Conservation (phyloP, 2,329 filamentous ascomycete species). For the Emergomyces orientalis region DNA sequence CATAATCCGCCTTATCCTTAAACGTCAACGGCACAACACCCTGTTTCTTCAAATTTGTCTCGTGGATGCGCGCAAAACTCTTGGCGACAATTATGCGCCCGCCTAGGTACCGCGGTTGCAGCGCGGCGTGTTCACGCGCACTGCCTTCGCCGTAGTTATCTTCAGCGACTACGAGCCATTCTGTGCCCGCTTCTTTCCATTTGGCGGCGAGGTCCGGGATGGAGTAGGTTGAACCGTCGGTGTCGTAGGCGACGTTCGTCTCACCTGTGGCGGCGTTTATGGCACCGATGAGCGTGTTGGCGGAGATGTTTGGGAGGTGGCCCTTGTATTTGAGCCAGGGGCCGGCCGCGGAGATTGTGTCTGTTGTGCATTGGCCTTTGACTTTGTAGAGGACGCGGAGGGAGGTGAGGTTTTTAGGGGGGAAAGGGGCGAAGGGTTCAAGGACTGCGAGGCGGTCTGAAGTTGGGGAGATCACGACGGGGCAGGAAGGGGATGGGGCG, state of each 20-base stretch:
- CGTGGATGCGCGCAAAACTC: slow-evolving; percentile 84
- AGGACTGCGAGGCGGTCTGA: slow-evolving; percentile 84
- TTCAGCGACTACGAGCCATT: slow-evolving; percentile 93
- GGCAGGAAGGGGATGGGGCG: slow-evolving; percentile 58
- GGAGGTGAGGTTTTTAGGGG: slow-evolving; percentile 59
- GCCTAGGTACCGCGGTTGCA: slow-evolving; percentile 85
- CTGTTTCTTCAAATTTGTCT: slow-evolving; percentile 96
- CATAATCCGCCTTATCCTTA: slow-evolving; percentile 78
- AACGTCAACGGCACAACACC: slow-evolving; percentile 93
- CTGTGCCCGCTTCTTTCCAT: slow-evolving; percentile 66
- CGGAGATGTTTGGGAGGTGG: slow-evolving; percentile 92
- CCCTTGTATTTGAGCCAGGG: slow-evolving; percentile 99
- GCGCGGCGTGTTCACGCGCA: slow-evolving; percentile 77
- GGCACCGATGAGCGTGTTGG: slow-evolving; percentile 94
- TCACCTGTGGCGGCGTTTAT: slow-evolving; percentile 86
- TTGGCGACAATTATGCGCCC: slow-evolving; percentile 76
- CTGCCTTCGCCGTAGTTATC: slow-evolving; percentile 95
- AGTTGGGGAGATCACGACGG: slow-evolving; percentile 72
- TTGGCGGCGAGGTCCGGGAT: slow-evolving; percentile 80
- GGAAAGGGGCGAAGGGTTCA: slow-evolving; percentile 83
- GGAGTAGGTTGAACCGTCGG: slow-evolving; percentile 61
- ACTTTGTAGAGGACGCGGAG: slow-evolving; percentile 92
- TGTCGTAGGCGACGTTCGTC: slow-evolving; percentile 85
- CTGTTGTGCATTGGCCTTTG: slow-evolving; percentile 94
- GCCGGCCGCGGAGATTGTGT: slow-evolving; percentile 93